phyloP scores from a whole-genome alignment of 495 filamentous ascomycete species.

The Aspergillus sclerotioniger region DNA sequence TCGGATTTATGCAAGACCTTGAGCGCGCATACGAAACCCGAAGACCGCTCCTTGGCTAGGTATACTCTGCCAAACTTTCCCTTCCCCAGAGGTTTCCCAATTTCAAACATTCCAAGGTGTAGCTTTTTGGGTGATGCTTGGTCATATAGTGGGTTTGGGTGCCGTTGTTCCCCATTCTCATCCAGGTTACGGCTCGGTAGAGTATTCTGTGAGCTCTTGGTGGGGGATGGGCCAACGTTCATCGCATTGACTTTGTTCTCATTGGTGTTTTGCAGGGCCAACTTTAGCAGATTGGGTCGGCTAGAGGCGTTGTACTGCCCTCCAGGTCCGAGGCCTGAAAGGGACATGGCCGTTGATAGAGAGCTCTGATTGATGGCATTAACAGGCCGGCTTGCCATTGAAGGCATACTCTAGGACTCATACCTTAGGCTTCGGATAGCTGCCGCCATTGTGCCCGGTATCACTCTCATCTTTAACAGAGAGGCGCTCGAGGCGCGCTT shows the following conservation, averaged over 20 bases:
- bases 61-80: constrained; percentile 98
- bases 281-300: constrained; percentile 71
- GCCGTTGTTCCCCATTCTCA: constrained; percentile 55
- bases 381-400: constrained; percentile 19
- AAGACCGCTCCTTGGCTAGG: constrained; percentile 83
- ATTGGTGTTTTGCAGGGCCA: constrained; percentile 74
- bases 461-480: constrained; percentile 82
- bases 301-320: constrained; percentile 57
- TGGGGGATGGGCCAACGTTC: constrained; percentile 33
- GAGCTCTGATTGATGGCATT: constrained; percentile 35
- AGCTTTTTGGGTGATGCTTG: constrained; percentile 71
- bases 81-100: constrained; percentile 92
- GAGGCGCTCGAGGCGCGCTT: constrained; percentile 78
- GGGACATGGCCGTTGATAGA: constrained; percentile 48
- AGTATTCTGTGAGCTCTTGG: constrained; percentile 35
- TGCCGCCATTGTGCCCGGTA: constrained; percentile 41
- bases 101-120: constrained; percentile 98
- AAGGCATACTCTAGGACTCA: not conserved
- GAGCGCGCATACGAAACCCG: constrained; percentile 90
- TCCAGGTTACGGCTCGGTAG: constrained; percentile 49
- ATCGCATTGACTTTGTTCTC: constrained; percentile 51
- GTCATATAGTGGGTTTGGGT: constrained; percentile 54
- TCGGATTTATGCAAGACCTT: constrained; percentile 97
- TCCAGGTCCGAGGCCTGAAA: constrained; percentile 51
- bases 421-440: constrained; percentile 71